A percentile compares a stretch with the other conserved stretches of the same genome.
Evolutionary conservation across 164 flowering plant genomes (phyloP).

Genomic region (Vitis amurensis): DNA sequence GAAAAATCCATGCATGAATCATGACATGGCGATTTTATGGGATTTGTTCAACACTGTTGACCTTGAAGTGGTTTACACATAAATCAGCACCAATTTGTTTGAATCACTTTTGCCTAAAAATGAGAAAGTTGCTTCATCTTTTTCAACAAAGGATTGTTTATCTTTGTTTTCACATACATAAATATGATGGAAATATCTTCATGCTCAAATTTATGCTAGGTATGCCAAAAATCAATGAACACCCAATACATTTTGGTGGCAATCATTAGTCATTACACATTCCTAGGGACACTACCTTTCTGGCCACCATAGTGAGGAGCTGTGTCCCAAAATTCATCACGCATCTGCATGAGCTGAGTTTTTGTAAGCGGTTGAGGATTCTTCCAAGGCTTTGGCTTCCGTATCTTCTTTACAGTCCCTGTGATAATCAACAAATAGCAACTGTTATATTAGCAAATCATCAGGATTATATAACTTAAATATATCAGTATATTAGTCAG

Average conservation of each 20-base stretch:
- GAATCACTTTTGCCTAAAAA: too few species aligned
- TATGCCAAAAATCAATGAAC: not conserved
- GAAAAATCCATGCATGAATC: too few species aligned
- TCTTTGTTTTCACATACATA: not conserved
- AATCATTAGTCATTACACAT: not conserved
- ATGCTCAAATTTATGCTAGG: not conserved
- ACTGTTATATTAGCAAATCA: conserved; percentile 1
- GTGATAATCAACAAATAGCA: not conserved
- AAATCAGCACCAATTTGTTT: too few species aligned
- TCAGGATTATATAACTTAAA: not conserved
- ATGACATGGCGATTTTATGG: too few species aligned
- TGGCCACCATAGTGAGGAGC: conserved; percentile 93
- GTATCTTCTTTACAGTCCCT: conserved; percentile 61
- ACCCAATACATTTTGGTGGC: not conserved
- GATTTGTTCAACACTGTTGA: too few species aligned
- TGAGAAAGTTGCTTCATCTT: too few species aligned
- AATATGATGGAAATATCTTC: not conserved
- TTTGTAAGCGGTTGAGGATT: conserved; percentile 75
- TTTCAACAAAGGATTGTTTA: not conserved
- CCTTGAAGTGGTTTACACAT: too few species aligned
- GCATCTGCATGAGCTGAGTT: conserved; percentile 71
- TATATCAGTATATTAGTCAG: not conserved
- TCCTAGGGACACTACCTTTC: conserved; percentile 30
- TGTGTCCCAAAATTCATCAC: conserved; percentile 97
- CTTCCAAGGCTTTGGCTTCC: conserved; percentile 92